phyloP scores from a whole-genome alignment of 441 rosid genomes.

The Erodium texanum region DNA sequence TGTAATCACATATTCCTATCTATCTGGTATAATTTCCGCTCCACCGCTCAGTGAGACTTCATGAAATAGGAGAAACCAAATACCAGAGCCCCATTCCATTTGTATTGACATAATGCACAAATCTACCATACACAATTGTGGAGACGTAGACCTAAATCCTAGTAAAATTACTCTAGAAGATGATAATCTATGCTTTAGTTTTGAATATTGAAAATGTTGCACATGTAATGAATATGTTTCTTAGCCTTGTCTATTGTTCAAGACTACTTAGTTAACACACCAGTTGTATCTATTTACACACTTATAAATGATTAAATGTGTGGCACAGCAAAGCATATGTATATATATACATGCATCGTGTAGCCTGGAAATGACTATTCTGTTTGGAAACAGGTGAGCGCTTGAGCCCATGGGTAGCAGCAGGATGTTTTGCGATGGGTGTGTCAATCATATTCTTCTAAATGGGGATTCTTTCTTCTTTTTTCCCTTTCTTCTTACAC shows the following conservation, averaged over 20 bases:
- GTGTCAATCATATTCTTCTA: constrained; percentile 1
- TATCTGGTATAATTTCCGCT: not conserved
- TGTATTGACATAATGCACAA: not conserved
- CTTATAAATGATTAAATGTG: not conserved
- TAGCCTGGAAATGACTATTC: too few relatives aligned
- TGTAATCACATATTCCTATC: not conserved
- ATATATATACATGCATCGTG: not conserved
- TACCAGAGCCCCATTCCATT: not conserved
- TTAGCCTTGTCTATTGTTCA: too few relatives aligned
- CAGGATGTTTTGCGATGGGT: constrained; percentile 2
- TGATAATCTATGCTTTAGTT: too few relatives aligned
- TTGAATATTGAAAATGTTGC: not conserved
- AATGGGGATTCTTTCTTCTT: not conserved
- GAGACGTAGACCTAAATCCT: not conserved
- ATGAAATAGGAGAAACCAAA: not conserved
- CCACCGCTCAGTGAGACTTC: too few relatives aligned
- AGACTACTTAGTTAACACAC: not conserved
- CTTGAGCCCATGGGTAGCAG: not conserved
- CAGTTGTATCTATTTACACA: too few relatives aligned
- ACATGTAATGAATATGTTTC: not conserved
- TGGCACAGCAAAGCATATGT: too few relatives aligned
- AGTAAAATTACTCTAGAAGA: not conserved
- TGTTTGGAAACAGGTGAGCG: not conserved
- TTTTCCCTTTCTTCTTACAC: too few relatives aligned
- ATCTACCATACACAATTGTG: not conserved